A percentile compares a stretch with the other conserved stretches of the same genome.
Evolutionary conservation across 2,329 filamentous ascomycete species (phyloP).

Genomic region (Fusarium sp.): DNA sequence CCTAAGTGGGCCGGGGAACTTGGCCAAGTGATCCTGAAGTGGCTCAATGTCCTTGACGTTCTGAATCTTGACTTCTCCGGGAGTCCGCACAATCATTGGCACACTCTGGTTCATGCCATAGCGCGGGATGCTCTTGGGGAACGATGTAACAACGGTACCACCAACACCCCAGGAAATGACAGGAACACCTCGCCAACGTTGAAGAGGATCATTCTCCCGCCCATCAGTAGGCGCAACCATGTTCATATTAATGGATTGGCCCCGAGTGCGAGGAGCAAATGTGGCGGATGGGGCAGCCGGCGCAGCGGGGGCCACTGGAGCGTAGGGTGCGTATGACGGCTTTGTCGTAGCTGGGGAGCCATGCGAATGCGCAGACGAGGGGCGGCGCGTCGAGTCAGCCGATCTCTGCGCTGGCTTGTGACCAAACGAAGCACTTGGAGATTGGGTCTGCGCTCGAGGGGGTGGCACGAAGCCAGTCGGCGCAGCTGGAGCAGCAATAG

Average conservation of each 20-base stretch:
- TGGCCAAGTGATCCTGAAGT: constrained; percentile 73
- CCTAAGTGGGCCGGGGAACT: constrained; percentile 89
- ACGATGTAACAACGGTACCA: constrained; percentile 80
- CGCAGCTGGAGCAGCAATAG: constrained; percentile 48
- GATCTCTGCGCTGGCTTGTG: constrained; percentile 46
- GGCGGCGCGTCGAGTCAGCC: constrained; percentile 58
- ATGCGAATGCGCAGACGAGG: constrained; percentile 61
- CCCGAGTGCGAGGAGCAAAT: constrained; percentile 55
- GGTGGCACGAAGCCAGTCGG: constrained; percentile 61
- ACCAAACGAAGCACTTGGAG: constrained; percentile 60
- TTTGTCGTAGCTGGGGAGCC: constrained; percentile 48
- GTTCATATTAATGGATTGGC: constrained; percentile 63
- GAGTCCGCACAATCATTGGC: constrained; percentile 81
- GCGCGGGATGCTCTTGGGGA: constrained; percentile 86
- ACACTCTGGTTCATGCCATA: constrained; percentile 76
- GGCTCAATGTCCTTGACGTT: constrained; percentile 77
- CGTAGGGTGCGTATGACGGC: constrained; percentile 40
- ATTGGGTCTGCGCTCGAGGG: constrained; percentile 68
- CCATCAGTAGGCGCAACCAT: constrained; percentile 70
- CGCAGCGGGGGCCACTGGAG: constrained; percentile 34
- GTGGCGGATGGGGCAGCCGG: constrained; percentile 13
- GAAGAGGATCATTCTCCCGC: constrained; percentile 75
- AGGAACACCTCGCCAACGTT: constrained; percentile 90
- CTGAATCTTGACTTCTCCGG: constrained; percentile 82
- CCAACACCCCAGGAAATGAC: constrained; percentile 89